Evolutionary conservation across 2,329 filamentous ascomycete genomes (phyloP), one percentile per base, ranked within the genome.

Genomic region (Cladophialophora psammophila): DNA sequence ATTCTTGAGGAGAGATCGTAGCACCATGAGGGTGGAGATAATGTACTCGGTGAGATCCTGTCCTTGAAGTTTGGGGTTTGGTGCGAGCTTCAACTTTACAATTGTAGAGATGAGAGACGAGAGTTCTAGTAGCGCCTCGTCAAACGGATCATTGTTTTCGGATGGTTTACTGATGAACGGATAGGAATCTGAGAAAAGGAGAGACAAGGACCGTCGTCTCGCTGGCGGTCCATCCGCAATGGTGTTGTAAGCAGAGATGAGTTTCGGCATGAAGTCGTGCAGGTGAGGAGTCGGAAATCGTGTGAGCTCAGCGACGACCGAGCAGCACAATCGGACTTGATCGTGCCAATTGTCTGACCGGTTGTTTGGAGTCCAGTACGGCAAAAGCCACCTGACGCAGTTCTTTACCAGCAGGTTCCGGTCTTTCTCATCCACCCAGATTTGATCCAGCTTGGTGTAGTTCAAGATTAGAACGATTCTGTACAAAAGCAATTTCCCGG

Each of bases 381-480:
- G 94, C 12, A 90, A 89, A 65, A 99, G 89, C 95, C 95, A 99
- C 68, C 91, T 85, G 53, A 94, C 89, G 3, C 93, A 97, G 74
- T 93, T 96, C 54, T 90, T 86, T 68, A 91, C 88, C 55, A 97
- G 83, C 12, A 88, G 88, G 34, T 88, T 86, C 72, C 90, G 86
- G 71, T 94, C 91, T 67, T 94, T 91, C 0, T 89, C 86, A n/a
- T 90, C 84, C 9, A 90, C 86, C 79, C 98, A 98, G 26, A 97
- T 84, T 32, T 91, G 88, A 5, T 73, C 71, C 20, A 97, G 83
- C 69, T 90, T 90, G 34, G 91, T 92, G 76, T 97, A 94, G 78
- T 97, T 95, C 77, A 96, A 91, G 74, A 99, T 94, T 45, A 99
- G 84, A 18, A 98, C 87, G 42, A 99, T 86, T 77, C 97, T 96